Percentiles rank a stretch among this genome's conserved stretches.
These are phyloP conservation scores for Ogataea trehaloabstinens DNA, from an alignment of 805 yeast genomes.

Conservation along the genomic window DNA sequence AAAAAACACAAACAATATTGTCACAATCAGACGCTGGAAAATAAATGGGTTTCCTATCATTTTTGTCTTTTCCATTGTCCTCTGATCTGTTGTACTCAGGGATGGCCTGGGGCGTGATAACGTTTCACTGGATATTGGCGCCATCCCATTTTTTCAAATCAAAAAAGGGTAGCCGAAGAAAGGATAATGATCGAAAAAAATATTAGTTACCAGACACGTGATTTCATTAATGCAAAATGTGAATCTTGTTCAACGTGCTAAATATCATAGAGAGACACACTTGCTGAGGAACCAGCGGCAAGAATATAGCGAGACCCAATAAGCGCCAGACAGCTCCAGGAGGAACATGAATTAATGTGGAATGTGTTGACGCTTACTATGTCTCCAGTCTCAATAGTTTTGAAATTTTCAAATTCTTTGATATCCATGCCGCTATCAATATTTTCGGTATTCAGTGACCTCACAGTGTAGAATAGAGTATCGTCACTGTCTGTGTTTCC, in stretches of 20 bases:
- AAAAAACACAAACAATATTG: slow-evolving; percentile 22
- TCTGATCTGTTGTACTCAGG: slow-evolving; percentile 2
- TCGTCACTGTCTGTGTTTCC: slow-evolving; percentile 21
- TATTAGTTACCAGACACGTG: too few species aligned
- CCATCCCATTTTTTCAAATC: background rate
- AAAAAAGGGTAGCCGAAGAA: too few species aligned
- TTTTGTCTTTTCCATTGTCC: background rate
- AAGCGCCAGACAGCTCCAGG: slow-evolving; percentile 21
- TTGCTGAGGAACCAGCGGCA: slow-evolving; percentile 15
- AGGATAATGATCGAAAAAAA: too few species aligned
- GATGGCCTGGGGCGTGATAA: slow-evolving; percentile 3
- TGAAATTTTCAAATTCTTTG: slow-evolving; percentile 14
- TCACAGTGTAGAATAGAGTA: slow-evolving; percentile 17
- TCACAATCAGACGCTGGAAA: slow-evolving; percentile 18
- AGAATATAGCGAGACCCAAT: slow-evolving; percentile 14
- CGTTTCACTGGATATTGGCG: background rate
- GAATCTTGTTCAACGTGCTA: too few species aligned
- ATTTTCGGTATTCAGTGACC: background rate
- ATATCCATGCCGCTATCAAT: background rate
- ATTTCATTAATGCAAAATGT: too few species aligned
- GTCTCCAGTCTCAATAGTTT: slow-evolving; percentile 19
- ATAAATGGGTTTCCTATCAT: slow-evolving; percentile 21
- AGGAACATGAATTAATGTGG: slow-evolving; percentile 4
- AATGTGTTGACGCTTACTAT: slow-evolving; percentile 16
- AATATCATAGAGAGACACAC: slow-evolving; percentile 14